A percentile compares a stretch with the other conserved stretches of the same genome.
Evolutionary conservation across 2,329 filamentous ascomycete genomes (phyloP).

Genomic region (Cercospora beticola): DNA sequence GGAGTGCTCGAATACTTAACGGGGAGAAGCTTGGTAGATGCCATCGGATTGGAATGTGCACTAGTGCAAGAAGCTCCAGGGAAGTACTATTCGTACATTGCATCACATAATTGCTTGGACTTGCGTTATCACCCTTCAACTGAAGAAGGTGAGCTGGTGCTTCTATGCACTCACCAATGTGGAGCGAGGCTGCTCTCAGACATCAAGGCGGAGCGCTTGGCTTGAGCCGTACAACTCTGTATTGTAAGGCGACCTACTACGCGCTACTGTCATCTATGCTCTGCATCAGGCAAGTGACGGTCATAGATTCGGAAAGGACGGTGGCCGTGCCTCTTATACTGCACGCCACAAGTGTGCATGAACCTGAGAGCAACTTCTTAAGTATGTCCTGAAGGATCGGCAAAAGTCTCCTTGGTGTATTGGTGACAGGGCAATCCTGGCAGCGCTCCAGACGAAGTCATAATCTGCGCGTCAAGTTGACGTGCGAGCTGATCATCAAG

Average conservation of each 20-base stretch:
- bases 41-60: background rate
- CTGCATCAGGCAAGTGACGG: background rate
- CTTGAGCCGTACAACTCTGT: background rate
- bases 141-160: background rate
- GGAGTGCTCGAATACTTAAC: background rate
- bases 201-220: background rate
- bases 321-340: too few species aligned
- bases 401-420: background rate
- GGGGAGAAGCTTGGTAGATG: background rate
- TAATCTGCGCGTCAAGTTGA: background rate
- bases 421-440: background rate
- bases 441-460: background rate
- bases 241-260: background rate
- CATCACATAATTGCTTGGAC: background rate
- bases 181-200: background rate
- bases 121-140: background rate
- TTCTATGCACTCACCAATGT: background rate
- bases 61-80: background rate
- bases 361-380: background rate
- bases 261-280: background rate
- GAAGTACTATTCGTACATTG: background rate
- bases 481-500: background rate
- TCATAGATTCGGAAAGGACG: background rate
- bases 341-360: background rate
- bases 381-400: background rate